These are phyloP conservation scores for Cryptococcus depauperatus DNA, from an alignment of 1,284 basidiomycete genomes.

Conservation along the genomic window DNA sequence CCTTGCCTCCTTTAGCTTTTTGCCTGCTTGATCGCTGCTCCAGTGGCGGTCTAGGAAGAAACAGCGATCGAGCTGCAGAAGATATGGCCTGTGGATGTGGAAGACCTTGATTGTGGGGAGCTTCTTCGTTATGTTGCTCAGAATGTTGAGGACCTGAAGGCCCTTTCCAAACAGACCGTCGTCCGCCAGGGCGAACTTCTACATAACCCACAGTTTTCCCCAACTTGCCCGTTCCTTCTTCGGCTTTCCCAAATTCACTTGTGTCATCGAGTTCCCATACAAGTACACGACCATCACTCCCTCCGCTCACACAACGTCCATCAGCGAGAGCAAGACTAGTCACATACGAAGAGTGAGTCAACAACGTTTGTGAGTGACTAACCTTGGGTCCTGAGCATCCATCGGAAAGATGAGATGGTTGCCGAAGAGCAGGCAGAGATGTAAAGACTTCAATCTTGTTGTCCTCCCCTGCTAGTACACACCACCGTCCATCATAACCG, in stretches of 20 bases:
- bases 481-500: constrained; percentile 39
- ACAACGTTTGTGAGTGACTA: constrained; percentile 26
- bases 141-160: constrained; percentile 12
- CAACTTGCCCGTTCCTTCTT: constrained; percentile 5
- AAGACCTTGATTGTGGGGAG: constrained; percentile 4
- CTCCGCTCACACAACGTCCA: constrained; percentile 37
- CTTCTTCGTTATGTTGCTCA: constrained; percentile 1
- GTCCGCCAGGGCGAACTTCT: constrained; percentile 30
- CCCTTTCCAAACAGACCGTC: constrained; percentile 15
- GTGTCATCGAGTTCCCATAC: constrained; percentile 42
- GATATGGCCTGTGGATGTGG: constrained; percentile 40
- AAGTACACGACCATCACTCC: constrained; percentile 38
- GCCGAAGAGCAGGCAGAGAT: constrained; percentile 33
- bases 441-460: constrained; percentile 43
- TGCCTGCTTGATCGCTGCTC: not conserved
- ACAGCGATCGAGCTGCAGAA: constrained; percentile 33
- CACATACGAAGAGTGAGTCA: constrained; percentile 36
- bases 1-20: not conserved
- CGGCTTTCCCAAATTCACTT: constrained; percentile 8
- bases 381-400: not conserved
- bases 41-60: constrained; percentile 30
- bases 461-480: constrained; percentile 40
- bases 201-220: constrained; percentile 35
- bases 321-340: constrained; percentile 31
- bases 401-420: not conserved